A percentile compares a stretch with the other conserved stretches of the same genome.
Conservation (phyloP, 179 eudicot species). For the Corrigiola litoralis region DNA sequence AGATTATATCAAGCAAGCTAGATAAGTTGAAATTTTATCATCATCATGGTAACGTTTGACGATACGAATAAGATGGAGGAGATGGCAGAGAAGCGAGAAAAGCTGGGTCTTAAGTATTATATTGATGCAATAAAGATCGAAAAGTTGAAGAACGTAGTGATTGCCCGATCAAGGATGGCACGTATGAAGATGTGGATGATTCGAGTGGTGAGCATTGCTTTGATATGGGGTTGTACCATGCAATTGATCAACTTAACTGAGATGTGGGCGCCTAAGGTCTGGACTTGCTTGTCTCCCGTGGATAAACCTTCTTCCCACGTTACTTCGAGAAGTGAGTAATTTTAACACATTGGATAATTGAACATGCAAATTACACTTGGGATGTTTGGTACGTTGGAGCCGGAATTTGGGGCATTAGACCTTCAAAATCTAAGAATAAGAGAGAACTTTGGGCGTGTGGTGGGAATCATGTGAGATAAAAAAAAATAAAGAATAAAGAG, state of each 20-base stretch:
- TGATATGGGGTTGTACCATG: constrained; percentile 32
- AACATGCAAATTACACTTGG: too few species aligned
- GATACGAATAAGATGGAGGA: constrained; percentile 1
- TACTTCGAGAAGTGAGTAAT: constrained; percentile 19
- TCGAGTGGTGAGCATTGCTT: constrained; percentile 20
- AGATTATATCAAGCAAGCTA: too few species aligned
- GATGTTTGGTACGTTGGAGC: too few species aligned
- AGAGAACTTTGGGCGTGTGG: too few species aligned
- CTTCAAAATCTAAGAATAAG: too few species aligned
- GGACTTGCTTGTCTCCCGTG: constrained; percentile 6
- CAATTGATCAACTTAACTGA: constrained; percentile 29
- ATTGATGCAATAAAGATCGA: constrained; percentile 24
- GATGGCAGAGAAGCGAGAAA: constrained; percentile 12
- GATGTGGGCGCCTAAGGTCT: constrained; percentile 23
- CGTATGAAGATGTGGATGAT: constrained; percentile 20
- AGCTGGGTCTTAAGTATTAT: constrained; percentile 8
- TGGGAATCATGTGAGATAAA: too few species aligned
- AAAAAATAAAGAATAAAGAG: too few species aligned
- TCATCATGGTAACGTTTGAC: background rate
- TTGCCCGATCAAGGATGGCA: constrained; percentile 21
- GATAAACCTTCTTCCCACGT: background rate
- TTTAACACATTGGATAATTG: too few species aligned
- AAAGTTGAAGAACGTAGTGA: constrained; percentile 29
- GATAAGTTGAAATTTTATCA: too few species aligned
- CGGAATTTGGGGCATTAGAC: too few species aligned